Evolutionary conservation across 2,329 filamentous ascomycete genomes (phyloP).

Genomic region (Monosporascus sp.): DNA sequence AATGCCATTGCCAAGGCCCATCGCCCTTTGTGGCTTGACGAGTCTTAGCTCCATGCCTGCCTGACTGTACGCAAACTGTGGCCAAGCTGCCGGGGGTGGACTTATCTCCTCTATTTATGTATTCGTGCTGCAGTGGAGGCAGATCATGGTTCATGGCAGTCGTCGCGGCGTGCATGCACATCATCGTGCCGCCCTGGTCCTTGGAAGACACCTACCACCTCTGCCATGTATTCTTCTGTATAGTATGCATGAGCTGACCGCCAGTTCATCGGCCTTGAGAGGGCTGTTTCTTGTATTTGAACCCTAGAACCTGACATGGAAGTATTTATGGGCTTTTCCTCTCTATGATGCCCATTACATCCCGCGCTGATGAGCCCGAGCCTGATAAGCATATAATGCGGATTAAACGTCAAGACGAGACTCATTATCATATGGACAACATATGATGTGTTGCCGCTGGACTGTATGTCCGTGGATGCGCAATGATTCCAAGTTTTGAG

Average conservation of each 20-base stretch:
- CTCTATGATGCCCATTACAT: not conserved
- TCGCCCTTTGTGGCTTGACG: not conserved
- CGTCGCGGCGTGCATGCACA: slow-evolving; percentile 22
- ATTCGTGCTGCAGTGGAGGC: slow-evolving; percentile 19
- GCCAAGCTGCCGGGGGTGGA: not conserved
- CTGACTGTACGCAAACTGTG: not conserved
- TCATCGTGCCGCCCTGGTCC: slow-evolving; percentile 22
- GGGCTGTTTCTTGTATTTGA: slow-evolving; percentile 18
- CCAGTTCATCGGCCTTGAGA: slow-evolving; percentile 39
- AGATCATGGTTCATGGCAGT: slow-evolving; percentile 38
- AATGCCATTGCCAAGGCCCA: not conserved
- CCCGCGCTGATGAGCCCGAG: not conserved
- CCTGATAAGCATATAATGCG: not conserved
- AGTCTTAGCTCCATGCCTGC: not conserved
- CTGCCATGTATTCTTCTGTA: slow-evolving; percentile 14
- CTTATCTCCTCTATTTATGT: slow-evolving; percentile 9
- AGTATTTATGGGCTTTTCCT: not conserved
- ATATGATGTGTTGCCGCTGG: not conserved
- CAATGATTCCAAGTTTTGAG: not conserved
- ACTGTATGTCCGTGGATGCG: not conserved
- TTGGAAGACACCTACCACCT: slow-evolving; percentile 13
- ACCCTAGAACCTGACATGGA: not conserved
- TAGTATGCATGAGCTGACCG: slow-evolving; percentile 38
- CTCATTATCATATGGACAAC: not conserved
- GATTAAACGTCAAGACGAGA: slow-evolving; percentile 1